phyloP scores from a whole-genome alignment of 2,329 filamentous ascomycete genomes.

The Mycosphaerella sp. region DNA sequence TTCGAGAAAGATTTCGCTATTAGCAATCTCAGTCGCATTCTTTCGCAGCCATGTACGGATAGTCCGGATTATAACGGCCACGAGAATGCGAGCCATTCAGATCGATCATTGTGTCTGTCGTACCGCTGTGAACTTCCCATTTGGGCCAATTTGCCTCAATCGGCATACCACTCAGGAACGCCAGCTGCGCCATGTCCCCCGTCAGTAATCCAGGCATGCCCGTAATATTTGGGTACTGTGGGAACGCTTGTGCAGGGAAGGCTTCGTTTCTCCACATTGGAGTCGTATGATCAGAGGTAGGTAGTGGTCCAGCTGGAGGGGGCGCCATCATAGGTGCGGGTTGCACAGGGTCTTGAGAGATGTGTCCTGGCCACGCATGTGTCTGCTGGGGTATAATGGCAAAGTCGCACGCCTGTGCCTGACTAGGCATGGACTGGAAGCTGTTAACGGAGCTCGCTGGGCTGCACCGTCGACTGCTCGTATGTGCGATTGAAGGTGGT shows the following conservation, averaged over 20 bases:
- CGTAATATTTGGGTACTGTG: conserved; percentile 10
- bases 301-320: conserved; percentile 6
- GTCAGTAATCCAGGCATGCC: conserved; percentile 15
- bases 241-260: conserved; percentile 9
- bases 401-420: conserved; percentile 11
- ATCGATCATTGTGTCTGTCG: not conserved
- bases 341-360: not conserved
- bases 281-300: not conserved
- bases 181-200: conserved; percentile 11
- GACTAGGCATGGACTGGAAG: conserved; percentile 8
- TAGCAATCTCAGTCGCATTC: no score
- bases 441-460: conserved; percentile 8
- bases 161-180: conserved; percentile 18
- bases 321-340: conserved; percentile 9
- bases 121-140: not conserved
- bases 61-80: not conserved
- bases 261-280: conserved; percentile 19
- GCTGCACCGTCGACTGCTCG: conserved; percentile 11
- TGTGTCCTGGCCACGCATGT: conserved; percentile 7
- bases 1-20: no score
- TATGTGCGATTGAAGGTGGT: conserved; percentile 10
- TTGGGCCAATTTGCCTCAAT: not conserved
- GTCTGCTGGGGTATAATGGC: conserved; percentile 19
- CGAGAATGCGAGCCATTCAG: not conserved
- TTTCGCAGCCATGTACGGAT: not conserved